Base-by-base conservation (phyloP, 805 yeast species). In the Maudiozyma saulgeensis region DNA sequence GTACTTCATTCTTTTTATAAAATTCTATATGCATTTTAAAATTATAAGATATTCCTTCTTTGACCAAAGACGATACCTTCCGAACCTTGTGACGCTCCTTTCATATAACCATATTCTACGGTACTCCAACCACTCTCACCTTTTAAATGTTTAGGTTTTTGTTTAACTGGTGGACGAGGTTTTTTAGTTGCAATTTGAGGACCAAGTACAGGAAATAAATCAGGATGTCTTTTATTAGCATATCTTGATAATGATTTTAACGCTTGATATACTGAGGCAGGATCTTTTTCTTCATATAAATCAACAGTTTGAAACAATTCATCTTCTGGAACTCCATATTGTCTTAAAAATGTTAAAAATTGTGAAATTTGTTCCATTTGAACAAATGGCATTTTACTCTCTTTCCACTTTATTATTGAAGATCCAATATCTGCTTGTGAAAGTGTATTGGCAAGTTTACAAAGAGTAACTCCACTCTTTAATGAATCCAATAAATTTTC, bases 341-440 rank as follows among this genome's bases (percentile, higher is more conserved):
- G 47, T 53, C 81, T 77, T 45, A 88, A 80, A 48, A 82, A 79
- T 6, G 72, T 67, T 38, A 87, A 68, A 59, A 87, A 87, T 54
- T 78, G 78, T 45, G 87, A 79, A 34, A 87, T 86, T 59, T 87
- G 87, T 60, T 87, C 96, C 96, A 87, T 87, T 50, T 71, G 74
- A 15, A 81, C 77, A 62, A 87, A 87, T 2, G 95, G 91, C 82
- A 86, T 80, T 46, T 72, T 71, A 11, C 87, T 78, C 45, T 72
- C 72, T 61, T 83, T 86, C 62, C 65, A 81, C 53, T 73, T 77
- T 3, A 71, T 61, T 2, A 69, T 64, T 3, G 31, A 47, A 7
- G 38, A 28, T 4, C 41, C 31, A 2, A 70, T 66, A 16, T 78
- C 70, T 1, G 62, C 62, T 49, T 74, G 74, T 6, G 70, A 67